Evolutionary conservation across 192 early-diverging fungal genomes (phyloP).

Genomic region (Podila epigama): DNA sequence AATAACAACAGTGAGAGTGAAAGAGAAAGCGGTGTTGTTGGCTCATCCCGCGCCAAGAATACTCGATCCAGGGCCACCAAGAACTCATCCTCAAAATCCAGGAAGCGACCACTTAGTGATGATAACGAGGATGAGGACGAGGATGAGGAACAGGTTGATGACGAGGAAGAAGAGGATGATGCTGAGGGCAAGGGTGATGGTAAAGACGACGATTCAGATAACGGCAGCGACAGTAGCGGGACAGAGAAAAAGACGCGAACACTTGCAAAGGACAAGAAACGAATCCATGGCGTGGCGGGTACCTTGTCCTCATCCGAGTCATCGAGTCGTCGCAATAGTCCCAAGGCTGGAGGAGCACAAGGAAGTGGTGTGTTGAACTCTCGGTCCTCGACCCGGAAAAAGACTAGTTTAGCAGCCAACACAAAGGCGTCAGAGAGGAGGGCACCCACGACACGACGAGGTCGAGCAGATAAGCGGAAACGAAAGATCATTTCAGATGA

Average conservation of each 20-base stretch:
- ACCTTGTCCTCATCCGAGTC: background rate
- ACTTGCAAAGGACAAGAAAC: background rate
- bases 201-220: background rate
- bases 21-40: background rate
- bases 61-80: slow-evolving; percentile 7
- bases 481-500: background rate
- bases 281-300: background rate
- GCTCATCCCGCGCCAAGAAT: too few relatives aligned
- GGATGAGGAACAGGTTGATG: background rate
- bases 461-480: background rate
- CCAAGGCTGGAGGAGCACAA: background rate
- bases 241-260: background rate
- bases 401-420: background rate
- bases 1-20: background rate
- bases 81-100: background rate
- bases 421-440: background rate
- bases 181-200: slow-evolving; percentile 7
- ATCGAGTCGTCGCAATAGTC: background rate
- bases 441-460: background rate
- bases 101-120: background rate
- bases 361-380: background rate
- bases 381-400: background rate
- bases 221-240: too few relatives aligned
- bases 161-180: slow-evolving; percentile 4
- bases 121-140: background rate